Conservation (phyloP, 257 asterid genomes). For the Solanum clarkiae region DNA sequence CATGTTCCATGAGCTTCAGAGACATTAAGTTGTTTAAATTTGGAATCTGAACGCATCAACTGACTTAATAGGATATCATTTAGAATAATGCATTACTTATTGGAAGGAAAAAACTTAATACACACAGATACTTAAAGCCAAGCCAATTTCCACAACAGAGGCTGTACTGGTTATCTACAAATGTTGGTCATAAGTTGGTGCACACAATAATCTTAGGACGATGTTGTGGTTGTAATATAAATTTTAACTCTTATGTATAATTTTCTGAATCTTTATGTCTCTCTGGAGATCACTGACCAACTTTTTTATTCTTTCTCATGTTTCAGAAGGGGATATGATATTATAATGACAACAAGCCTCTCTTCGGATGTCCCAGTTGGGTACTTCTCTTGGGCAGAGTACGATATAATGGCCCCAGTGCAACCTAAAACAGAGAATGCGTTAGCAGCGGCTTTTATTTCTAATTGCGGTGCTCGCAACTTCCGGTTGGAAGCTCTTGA, state of each 20-base stretch:
- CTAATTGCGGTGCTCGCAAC: conserved; percentile 91
- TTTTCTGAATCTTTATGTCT: neutral
- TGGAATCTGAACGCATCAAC: neutral
- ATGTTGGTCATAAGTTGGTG: neutral
- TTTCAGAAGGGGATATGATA: conserved; percentile 64
- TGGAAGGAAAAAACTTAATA: neutral
- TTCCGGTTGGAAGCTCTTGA: conserved; percentile 80
- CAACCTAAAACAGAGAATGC: conserved; percentile 78
- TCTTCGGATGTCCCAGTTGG: conserved; percentile 99
- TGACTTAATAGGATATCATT: neutral
- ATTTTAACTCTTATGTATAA: neutral
- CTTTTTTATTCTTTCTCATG: neutral
- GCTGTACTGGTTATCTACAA: neutral
- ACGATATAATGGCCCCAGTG: conserved; percentile 89
- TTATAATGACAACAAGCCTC: conserved; percentile 95
- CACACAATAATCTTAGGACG: neutral
- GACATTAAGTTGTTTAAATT: neutral
- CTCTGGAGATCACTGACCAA: neutral
- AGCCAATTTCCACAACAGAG: neutral
- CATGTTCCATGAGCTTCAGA: neutral
- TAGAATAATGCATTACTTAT: neutral
- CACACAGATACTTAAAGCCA: neutral
- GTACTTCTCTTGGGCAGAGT: conserved; percentile 97
- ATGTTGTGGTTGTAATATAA: neutral
- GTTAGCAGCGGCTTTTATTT: conserved; percentile 90